Evolutionary conservation across 805 yeast species (phyloP).

Genomic region (Saturnispora halmiae): DNA sequence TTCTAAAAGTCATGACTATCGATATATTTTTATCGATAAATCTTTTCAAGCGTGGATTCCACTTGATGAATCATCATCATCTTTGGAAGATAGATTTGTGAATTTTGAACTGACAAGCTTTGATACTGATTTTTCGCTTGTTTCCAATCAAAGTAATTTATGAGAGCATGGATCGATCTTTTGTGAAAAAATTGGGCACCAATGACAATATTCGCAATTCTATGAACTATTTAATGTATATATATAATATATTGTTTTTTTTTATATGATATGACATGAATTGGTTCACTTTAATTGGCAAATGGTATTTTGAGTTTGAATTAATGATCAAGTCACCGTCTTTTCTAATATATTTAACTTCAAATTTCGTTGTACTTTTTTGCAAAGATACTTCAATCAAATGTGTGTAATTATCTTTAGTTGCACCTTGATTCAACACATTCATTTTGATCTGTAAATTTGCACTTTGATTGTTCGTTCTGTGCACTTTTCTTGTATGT

Average conservation of each 20-base stretch:
- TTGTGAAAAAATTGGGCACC: too few species aligned
- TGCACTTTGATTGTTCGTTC: not conserved
- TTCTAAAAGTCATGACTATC: too few species aligned
- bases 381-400: constrained; percentile 21
- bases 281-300: constrained; percentile 23
- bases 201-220: too few species aligned
- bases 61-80: too few species aligned
- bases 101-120: too few species aligned
- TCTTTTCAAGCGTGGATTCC: too few species aligned
- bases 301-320: constrained; percentile 23
- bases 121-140: too few species aligned
- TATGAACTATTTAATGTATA: constrained; percentile 10
- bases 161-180: too few species aligned
- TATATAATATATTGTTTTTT: constrained; percentile 5
- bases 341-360: constrained; percentile 22
- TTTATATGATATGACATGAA: constrained; percentile 5
- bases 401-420: constrained; percentile 14
- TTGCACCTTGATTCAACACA: constrained; percentile 22
- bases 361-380: constrained; percentile 27
- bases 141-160: too few species aligned
- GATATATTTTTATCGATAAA: too few species aligned
- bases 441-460: constrained; percentile 10
- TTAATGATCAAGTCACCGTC: constrained; percentile 24
- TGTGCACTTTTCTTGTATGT: not conserved
- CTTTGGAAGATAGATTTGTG: too few species aligned